Evolutionary conservation across 2,329 filamentous ascomycete genomes (phyloP).

Genomic region (Metarhizium sp.): DNA sequence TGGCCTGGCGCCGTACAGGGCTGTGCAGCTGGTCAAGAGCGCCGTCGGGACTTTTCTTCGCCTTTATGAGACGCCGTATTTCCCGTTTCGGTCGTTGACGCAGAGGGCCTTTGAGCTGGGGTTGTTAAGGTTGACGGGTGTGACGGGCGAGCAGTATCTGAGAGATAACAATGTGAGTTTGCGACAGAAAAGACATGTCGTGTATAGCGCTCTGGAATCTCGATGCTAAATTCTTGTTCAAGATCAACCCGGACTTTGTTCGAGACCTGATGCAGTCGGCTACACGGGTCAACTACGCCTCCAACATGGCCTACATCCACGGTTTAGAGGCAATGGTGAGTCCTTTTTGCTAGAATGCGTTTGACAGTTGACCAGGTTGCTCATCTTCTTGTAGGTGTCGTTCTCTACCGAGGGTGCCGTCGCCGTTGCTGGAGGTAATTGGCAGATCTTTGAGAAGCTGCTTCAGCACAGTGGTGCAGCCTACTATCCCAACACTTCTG

Average conservation of each 20-base stretch:
- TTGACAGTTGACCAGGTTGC: background rate
- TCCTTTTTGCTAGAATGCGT: background rate
- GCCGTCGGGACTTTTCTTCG: conserved; percentile 65
- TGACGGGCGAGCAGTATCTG: conserved; percentile 68
- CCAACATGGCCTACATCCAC: conserved; percentile 78
- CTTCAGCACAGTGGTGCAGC: conserved; percentile 52
- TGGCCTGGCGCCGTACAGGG: conserved; percentile 65
- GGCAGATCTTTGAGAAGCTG: conserved; percentile 87
- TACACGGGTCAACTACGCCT: conserved; percentile 90
- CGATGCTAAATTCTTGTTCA: conserved; percentile 1
- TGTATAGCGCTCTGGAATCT: background rate
- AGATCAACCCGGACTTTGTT: conserved; percentile 58
- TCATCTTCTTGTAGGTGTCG: conserved; percentile 47
- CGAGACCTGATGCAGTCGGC: conserved; percentile 81
- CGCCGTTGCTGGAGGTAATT: conserved; percentile 76
- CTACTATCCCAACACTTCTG: conserved; percentile 56
- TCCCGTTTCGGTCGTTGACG: conserved; percentile 74
- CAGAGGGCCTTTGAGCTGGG: conserved; percentile 58
- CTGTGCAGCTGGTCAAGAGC: conserved; percentile 60
- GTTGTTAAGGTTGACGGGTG: conserved; percentile 53
- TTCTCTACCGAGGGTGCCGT: conserved; percentile 83
- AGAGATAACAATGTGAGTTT: conserved; percentile 42
- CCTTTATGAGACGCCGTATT: conserved; percentile 72
- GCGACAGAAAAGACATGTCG: too few species aligned
- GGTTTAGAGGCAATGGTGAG: conserved; percentile 74